Percentiles rank a stretch among this genome's conserved stretches.
phyloP scores from a whole-genome alignment of 1,284 basidiomycete species.

The Malassezia yamatoensis region DNA sequence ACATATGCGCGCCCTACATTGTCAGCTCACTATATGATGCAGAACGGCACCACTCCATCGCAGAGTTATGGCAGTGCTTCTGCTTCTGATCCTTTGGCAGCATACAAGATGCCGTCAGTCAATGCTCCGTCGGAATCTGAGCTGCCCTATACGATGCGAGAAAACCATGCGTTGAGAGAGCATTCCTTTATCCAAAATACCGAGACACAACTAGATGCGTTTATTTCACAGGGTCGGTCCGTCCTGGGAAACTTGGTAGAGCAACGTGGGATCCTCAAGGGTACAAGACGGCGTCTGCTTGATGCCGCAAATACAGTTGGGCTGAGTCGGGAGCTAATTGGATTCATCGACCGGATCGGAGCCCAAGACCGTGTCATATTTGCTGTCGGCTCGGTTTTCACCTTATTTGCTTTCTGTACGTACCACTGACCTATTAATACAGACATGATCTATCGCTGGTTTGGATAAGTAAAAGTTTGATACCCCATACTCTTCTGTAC shows the following conservation, averaged over 20 bases:
- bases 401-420: conserved; percentile 41
- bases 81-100: conserved; percentile 28
- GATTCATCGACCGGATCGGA: conserved; percentile 43
- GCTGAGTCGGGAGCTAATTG: conserved; percentile 42
- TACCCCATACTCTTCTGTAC: conserved; percentile 8
- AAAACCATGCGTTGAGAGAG: conserved; percentile 41
- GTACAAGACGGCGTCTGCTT: conserved; percentile 32
- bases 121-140: conserved; percentile 1
- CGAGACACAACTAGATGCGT: conserved; percentile 41
- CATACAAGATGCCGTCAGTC: conserved; percentile 36
- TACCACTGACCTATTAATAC: background rate
- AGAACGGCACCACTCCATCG: background rate
- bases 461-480: conserved; percentile 10
- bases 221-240: conserved; percentile 44
- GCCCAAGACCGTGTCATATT: conserved; percentile 47
- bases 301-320: conserved; percentile 45
- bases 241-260: conserved; percentile 45
- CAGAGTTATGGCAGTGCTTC: background rate
- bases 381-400: conserved; percentile 37
- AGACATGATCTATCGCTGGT: conserved; percentile 15
- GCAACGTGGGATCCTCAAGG: conserved; percentile 43
- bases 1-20: background rate
- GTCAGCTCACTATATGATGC: background rate
- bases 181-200: conserved; percentile 45
- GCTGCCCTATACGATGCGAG: conserved; percentile 23